A percentile compares a stretch with the other conserved stretches of the same genome.
Conservation (phyloP, 2,329 filamentous ascomycete species). For the Penicillium concentricum region DNA sequence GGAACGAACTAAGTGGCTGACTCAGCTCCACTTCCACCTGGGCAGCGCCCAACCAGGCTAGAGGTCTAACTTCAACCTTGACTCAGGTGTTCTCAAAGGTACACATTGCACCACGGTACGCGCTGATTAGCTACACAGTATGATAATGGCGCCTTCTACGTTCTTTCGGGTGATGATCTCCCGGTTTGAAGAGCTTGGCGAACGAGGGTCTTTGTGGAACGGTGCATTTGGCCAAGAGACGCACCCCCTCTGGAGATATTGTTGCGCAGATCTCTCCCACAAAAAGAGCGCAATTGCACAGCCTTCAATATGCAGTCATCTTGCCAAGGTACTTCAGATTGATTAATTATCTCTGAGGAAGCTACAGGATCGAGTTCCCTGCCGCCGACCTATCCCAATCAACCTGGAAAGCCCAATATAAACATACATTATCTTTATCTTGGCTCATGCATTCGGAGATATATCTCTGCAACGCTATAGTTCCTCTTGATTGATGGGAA, state of each 20-base stretch:
- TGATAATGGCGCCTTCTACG: neutral
- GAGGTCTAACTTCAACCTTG: neutral
- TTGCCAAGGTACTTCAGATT: neutral
- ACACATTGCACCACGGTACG: neutral
- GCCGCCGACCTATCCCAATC: neutral
- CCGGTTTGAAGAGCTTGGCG: conserved; percentile 14
- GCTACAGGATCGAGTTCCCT: neutral
- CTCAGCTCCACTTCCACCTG: neutral
- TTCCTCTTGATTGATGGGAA: conserved; percentile 1
- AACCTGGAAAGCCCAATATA: neutral
- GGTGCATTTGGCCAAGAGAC: conserved; percentile 4
- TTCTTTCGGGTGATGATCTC: conserved; percentile 12
- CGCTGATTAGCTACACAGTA: neutral
- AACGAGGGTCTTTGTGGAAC: conserved; percentile 9
- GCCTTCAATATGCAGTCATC: conserved; percentile 1
- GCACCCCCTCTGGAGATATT: neutral
- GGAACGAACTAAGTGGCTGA: neutral
- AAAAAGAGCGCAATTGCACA: neutral
- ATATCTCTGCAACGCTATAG: neutral
- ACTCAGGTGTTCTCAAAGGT: neutral
- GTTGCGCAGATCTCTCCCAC: neutral
- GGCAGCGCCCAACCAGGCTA: neutral
- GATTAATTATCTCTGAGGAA: neutral
- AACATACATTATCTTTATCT: neutral
- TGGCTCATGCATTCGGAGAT: neutral